phyloP scores from a whole-genome alignment of 164 flowering plant species.

The Kalanchoe fedtschenkoi region DNA sequence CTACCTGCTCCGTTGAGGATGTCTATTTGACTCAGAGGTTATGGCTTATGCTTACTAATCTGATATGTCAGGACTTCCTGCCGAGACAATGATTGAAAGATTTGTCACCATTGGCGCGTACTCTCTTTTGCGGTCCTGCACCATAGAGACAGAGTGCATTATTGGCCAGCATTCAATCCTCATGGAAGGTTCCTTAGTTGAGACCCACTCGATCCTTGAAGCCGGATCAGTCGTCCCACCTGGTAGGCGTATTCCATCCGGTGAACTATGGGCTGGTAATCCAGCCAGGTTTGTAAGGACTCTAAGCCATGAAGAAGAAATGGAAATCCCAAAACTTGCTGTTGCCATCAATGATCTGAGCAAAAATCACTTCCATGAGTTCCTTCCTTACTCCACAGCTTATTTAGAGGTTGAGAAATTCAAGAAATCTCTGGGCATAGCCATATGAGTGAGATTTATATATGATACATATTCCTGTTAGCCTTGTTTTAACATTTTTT shows the following conservation, averaged over 20 bases:
- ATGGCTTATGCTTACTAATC: neutral
- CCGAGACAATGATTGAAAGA: conserved; percentile 82
- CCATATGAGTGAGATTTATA: conserved; percentile 27
- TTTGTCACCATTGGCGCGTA: conserved; percentile 81
- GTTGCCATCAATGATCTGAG: conserved; percentile 87
- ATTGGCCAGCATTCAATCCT: conserved; percentile 89
- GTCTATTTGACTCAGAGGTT: neutral
- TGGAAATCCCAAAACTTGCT: conserved; percentile 87
- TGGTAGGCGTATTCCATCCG: conserved; percentile 84
- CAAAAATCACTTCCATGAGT: conserved; percentile 66
- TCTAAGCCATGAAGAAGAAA: conserved; percentile 71
- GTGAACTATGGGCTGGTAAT: conserved; percentile 97
- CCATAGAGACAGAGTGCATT: conserved; percentile 92
- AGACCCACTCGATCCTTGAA: conserved; percentile 89
- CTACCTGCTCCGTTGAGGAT: neutral
- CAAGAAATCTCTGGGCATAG: conserved; percentile 62
- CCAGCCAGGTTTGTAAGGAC: conserved; percentile 88
- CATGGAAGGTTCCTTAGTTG: conserved; percentile 95
- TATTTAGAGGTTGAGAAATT: conserved; percentile 98
- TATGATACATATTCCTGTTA: neutral
- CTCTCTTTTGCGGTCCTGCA: conserved; percentile 75
- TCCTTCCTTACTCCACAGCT: conserved; percentile 79
- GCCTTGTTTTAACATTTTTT: neutral
- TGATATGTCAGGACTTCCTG: conserved; percentile 63
- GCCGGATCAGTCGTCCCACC: conserved; percentile 96